phyloP scores from a whole-genome alignment of 2,329 filamentous ascomycete genomes.

The Fusarium anthophilum region DNA sequence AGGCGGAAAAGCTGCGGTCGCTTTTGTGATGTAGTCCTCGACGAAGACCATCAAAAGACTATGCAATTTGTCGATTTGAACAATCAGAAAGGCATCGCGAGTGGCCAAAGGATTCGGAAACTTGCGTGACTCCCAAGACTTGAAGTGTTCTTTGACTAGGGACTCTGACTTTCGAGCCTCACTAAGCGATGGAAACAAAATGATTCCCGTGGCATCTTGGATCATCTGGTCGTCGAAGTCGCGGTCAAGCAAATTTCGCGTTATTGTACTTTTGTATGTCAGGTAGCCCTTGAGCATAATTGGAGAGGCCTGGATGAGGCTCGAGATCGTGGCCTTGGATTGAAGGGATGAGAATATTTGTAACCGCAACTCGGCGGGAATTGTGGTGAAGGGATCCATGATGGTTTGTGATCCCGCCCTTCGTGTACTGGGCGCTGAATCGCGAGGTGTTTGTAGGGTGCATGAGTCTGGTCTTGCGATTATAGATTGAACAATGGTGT shows the following conservation, averaged over 20 bases:
- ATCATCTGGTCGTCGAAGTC: slow-evolving; percentile 17
- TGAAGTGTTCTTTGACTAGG: rapidly evolving
- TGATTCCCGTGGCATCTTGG: slow-evolving; percentile 18
- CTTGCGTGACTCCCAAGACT: background rate
- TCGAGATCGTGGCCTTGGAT: background rate
- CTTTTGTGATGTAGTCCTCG: slow-evolving; percentile 30
- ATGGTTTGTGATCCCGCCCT: background rate
- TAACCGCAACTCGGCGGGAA: slow-evolving; percentile 11
- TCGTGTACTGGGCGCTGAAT: background rate
- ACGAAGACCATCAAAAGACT: slow-evolving; percentile 13
- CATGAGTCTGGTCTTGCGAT: background rate
- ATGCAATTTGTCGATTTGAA: slow-evolving; percentile 3
- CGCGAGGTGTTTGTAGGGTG: background rate
- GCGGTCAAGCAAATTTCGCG: background rate
- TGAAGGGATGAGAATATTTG: background rate
- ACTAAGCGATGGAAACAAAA: background rate
- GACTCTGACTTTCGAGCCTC: rapidly evolving
- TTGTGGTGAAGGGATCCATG: slow-evolving; percentile 7
- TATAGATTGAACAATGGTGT: too few relatives aligned
- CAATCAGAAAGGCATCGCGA: background rate
- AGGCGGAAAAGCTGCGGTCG: slow-evolving; percentile 16
- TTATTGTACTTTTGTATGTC: background rate
- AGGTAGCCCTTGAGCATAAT: slow-evolving; percentile 3
- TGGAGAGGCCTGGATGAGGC: slow-evolving; percentile 9
- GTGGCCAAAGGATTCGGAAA: slow-evolving; percentile 6